Base-by-base conservation (phyloP, 176 grass and related monocot genomes). In the Zoysia japonica region DNA sequence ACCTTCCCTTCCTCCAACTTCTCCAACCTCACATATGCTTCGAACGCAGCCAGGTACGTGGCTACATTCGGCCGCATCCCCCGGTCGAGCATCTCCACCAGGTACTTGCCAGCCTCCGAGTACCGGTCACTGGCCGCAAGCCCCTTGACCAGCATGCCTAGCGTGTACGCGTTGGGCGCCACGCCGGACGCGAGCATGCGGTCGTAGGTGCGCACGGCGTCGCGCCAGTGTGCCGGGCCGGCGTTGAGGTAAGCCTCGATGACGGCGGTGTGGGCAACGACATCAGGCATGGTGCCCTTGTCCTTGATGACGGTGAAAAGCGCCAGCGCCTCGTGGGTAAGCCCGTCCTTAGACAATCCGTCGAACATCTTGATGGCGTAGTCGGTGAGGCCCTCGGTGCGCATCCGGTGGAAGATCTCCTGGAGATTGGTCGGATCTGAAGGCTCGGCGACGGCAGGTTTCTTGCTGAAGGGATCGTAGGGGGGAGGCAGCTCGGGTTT, bases 341-440 rank as follows among this genome's bases (percentile, higher is more conserved):
- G 87, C 37, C 92, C 95, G 40, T 98, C 95, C 81, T 87, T 92
- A 70, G 90, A 92, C 83, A 98, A 90, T 88, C 82, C 92, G 75
- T 98, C 95, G 81, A 98, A 98, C 95, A 98, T 98, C 89, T 98
- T 98, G 89, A 98, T 85, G 68, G 95, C 95, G 9, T 94, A 79
- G 36, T 92, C 88, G 14, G 87, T 90, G 77, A 98, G 89, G 49
- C 95, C 95, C 70, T 79, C 92, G n/a, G 86, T 84, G 44, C 95
- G 90, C 88, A 98, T 94, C 49, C 17, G 57, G 74, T 94, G 87
- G 74, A 98, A 94, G 83, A 98, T 49, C 44, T 94, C 95, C 65
- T 94, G 89, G 11, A 98, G 81, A 16, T 98, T 88, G 5, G 95
- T 87, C 8, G 95, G 86, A 47, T 98, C 91, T 5, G 84, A 74